Conservation (phyloP, 2,329 filamentous ascomycete species). For the Pseudogymnoascus sp. region DNA sequence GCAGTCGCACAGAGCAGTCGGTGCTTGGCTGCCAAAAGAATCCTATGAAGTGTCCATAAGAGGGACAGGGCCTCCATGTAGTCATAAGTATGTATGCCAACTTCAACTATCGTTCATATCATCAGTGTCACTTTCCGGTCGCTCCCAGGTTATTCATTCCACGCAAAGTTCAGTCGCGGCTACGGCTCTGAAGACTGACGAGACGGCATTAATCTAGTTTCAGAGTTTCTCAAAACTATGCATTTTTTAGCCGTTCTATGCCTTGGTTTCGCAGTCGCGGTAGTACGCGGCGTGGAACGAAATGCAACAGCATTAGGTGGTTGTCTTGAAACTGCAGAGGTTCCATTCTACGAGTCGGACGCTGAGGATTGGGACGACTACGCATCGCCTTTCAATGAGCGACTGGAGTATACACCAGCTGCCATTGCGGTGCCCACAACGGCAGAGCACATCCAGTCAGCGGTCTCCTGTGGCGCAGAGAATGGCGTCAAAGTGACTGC, state of each 20-base stretch:
- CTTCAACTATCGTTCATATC: neutral
- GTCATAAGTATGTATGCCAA: neutral
- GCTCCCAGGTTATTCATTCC: neutral
- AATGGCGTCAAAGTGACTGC: constrained; percentile 37
- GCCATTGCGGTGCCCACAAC: constrained; percentile 24
- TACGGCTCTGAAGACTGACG: neutral
- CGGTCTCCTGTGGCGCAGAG: constrained; percentile 37
- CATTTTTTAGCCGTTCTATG: neutral
- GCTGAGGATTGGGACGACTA: neutral
- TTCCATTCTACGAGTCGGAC: neutral
- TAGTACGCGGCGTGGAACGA: neutral
- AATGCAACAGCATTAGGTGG: neutral
- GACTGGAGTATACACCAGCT: constrained; percentile 17
- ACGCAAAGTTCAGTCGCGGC: neutral
- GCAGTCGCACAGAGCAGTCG: neutral
- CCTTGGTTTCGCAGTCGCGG: neutral
- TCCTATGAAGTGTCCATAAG: neutral
- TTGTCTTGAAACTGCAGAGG: neutral
- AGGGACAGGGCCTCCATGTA: neutral
- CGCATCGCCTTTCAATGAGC: constrained; percentile 21
- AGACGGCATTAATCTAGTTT: neutral
- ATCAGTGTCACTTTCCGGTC: neutral
- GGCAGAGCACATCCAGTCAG: constrained; percentile 31
- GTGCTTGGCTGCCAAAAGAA: neutral
- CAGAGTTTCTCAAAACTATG: neutral